phyloP scores from a whole-genome alignment of 163 green algal species.

The Chloromonas sp. region DNA sequence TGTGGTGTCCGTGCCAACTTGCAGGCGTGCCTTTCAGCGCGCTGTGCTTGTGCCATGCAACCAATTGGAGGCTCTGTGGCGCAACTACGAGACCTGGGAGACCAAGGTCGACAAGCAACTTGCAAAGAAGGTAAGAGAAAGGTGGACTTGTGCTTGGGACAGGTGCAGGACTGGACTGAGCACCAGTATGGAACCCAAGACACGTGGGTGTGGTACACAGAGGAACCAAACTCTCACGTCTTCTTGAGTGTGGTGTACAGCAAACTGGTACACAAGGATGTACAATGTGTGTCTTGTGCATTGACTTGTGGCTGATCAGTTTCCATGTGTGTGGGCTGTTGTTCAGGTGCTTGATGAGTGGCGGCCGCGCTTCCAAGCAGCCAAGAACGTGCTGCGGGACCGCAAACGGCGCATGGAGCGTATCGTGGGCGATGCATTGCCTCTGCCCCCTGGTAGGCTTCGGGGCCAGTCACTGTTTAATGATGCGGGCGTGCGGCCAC shows the following conservation, averaged over 20 bases:
- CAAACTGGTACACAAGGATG: background rate
- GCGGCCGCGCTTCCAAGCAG: conserved; percentile 59
- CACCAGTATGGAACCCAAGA: no score
- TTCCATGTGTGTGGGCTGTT: background rate
- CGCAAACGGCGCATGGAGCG: conserved; percentile 43
- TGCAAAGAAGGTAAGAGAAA: conserved; percentile 7
- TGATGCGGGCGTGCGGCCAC: no score
- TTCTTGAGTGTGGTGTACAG: background rate
- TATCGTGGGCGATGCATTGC: conserved; percentile 42
- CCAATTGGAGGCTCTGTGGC: conserved; percentile 59
- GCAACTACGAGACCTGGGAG: conserved; percentile 69
- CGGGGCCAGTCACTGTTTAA: no score
- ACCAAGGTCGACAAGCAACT: conserved; percentile 19
- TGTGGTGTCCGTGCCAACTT: background rate
- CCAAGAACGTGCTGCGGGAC: conserved; percentile 42
- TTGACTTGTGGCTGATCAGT: background rate
- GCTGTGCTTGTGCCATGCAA: conserved; percentile 56
- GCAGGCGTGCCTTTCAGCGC: conserved; percentile 59
- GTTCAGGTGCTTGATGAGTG: conserved; percentile 71
- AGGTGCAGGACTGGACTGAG: no score
- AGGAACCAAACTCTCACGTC: background rate
- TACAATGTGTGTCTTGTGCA: background rate
- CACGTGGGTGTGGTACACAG: no score
- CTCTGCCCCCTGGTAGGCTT: conserved; percentile 45
- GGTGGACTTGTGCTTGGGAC: no score